phyloP scores from a whole-genome alignment of 2,329 filamentous ascomycete genomes.

The Pyricularia grisea region DNA sequence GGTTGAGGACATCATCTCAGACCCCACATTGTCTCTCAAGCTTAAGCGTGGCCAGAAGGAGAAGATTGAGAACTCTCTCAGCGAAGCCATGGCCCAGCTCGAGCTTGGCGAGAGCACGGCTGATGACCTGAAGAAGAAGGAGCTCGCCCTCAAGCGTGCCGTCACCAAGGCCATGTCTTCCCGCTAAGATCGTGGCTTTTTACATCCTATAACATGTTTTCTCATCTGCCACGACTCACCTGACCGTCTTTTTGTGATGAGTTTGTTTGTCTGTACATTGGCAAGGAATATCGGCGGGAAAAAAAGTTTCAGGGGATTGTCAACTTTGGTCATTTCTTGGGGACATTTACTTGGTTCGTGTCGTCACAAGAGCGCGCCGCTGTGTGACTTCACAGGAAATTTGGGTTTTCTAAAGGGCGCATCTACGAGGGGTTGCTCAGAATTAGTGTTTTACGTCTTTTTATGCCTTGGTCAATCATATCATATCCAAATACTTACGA shows the following conservation, averaged over 20 bases:
- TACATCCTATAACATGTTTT: conserved; percentile 2
- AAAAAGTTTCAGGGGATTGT: background rate
- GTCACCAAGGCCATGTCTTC: conserved; percentile 98
- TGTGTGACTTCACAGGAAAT: conserved; percentile 1
- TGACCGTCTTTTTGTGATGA: background rate
- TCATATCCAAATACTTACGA: background rate
- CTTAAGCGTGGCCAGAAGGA: conserved; percentile 99
- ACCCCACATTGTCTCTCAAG: conserved; percentile 92
- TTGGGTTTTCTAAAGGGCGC: background rate
- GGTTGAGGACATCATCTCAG: conserved; percentile 97
- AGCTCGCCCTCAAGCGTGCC: conserved; percentile 92
- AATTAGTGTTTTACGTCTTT: background rate
- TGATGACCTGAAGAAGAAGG: conserved; percentile 99
- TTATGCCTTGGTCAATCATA: background rate
- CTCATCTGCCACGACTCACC: conserved; percentile 1
- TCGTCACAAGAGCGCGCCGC: background rate
- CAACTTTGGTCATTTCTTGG: conserved; percentile 1
- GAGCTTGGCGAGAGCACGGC: conserved; percentile 87
- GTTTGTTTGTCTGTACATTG: background rate
- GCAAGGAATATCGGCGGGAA: background rate
- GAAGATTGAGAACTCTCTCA: conserved; percentile 96
- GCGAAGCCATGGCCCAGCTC: conserved; percentile 94
- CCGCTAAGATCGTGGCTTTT: conserved; percentile 49
- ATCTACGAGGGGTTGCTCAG: conserved; percentile 1
- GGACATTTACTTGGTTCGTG: conserved; percentile 1